Conservation (phyloP, 805 yeast species). For the Kazachstania taianensis region DNA sequence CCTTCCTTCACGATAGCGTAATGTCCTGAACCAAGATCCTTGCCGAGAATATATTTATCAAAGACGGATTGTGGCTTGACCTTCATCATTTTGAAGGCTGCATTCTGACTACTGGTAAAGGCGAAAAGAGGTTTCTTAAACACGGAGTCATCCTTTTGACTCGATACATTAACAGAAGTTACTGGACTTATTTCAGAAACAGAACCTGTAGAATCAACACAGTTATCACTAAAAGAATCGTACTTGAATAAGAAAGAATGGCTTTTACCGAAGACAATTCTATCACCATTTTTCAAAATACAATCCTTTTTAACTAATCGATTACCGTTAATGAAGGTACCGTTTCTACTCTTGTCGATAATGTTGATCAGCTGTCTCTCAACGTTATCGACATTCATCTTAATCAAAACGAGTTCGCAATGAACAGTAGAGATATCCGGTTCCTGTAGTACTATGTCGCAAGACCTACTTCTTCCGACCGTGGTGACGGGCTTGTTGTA, state of each 20-base stretch:
- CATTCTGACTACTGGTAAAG: conserved; percentile 18
- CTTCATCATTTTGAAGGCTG: conserved; percentile 8
- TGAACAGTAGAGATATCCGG: conserved; percentile 59
- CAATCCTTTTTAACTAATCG: conserved; percentile 37
- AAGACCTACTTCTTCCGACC: conserved; percentile 49
- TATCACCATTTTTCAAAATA: conserved; percentile 54
- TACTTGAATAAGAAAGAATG: conserved; percentile 43
- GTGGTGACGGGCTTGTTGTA: conserved; percentile 26
- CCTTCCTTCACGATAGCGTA: conserved; percentile 77
- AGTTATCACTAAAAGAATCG: conserved; percentile 7
- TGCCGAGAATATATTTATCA: conserved; percentile 42
- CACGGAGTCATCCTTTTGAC: conserved; percentile 6
- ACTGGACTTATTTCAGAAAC: neutral
- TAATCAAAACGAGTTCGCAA: conserved; percentile 41
- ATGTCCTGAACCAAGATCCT: conserved; percentile 64
- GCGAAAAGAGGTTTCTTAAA: conserved; percentile 24
- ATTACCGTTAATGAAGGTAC: conserved; percentile 55
- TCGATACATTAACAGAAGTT: too few relatives aligned
- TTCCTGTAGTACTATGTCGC: conserved; percentile 46
- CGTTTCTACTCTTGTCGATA: conserved; percentile 50
- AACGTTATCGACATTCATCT: conserved; percentile 28
- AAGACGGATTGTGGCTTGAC: conserved; percentile 36
- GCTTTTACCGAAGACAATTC: conserved; percentile 46
- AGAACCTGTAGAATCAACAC: neutral
- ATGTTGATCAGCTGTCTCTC: conserved; percentile 34